Conservation (phyloP, 2,329 filamentous ascomycete species). For the Claviceps pusilla region DNA sequence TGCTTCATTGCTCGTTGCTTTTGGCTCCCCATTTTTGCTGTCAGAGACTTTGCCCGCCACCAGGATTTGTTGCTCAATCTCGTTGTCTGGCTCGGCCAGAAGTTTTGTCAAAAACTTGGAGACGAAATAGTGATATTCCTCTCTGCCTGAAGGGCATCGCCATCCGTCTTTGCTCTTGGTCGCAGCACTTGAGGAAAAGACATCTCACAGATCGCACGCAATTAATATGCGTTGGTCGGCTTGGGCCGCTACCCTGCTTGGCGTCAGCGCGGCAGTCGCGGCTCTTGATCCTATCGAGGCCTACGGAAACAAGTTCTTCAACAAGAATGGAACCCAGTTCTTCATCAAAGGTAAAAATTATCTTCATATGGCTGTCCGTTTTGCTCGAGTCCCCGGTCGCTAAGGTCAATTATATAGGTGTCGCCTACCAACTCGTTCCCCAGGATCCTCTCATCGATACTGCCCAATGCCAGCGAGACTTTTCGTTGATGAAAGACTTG, state of each 20-base stretch:
- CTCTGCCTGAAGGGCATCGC: too few relatives aligned
- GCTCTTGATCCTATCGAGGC: conserved; percentile 35
- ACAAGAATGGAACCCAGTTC: conserved; percentile 64
- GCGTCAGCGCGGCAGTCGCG: conserved; percentile 18
- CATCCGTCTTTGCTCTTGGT: too few relatives aligned
- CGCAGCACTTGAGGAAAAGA: not conserved
- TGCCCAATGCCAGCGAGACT: conserved; percentile 63
- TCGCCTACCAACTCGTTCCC: conserved; percentile 52
- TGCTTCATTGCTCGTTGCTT: not conserved
- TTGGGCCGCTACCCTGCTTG: conserved; percentile 19
- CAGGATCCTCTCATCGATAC: conserved; percentile 64
- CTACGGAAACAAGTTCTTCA: conserved; percentile 75
- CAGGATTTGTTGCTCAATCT: not conserved
- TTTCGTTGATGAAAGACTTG: conserved; percentile 60
- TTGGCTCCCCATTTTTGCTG: not conserved
- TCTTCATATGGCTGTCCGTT: not conserved
- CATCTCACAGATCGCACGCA: not conserved
- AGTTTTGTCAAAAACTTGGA: not conserved
- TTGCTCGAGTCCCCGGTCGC: not conserved
- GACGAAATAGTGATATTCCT: too few relatives aligned
- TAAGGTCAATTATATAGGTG: conserved; percentile 31
- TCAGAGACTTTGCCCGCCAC: not conserved
- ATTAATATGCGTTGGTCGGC: conserved; percentile 24
- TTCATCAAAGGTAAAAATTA: conserved; percentile 55
- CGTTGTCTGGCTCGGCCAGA: not conserved